Evolutionary conservation across 768 basidiomycete species (phyloP), one percentile per base, ranked within the genome.

Genomic region (Auricularia cornea): DNA sequence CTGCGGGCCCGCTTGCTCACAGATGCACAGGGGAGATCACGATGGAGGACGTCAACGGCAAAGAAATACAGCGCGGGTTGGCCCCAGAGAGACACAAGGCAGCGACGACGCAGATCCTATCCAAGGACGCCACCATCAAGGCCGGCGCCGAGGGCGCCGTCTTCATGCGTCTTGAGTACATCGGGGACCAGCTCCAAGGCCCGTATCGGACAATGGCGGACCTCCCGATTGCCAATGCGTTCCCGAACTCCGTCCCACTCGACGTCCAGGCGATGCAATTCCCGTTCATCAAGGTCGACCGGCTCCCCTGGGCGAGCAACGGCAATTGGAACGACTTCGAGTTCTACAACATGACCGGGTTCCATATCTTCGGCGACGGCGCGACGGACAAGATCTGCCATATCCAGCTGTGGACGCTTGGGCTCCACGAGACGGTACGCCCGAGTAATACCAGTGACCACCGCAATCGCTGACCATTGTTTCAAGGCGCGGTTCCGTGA

Each of bases 321-420:
- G 62, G 65, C 35, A 40, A 64, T 59, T 65, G 61, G 60, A 63
- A 73, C 59, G 69, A 65, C 56, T 65, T 72, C 60, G 70, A 73
- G 59, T 73, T 73, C 62, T 73, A 70, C 66, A 72, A 73, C 63
- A 60, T 68, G 28, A 65, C 66, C 12, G 72, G 72, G 38, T 73
- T 71, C 63, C 68, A 73, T 59, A 67, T 73, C 30, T 72, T 69
- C 67, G 64, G 62, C 40, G 72, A 73, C 61, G 71, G 71, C 59
- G 33, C 68, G 5, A 57, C 67, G 63, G 70, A 68, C 26, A 48
- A 65, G 26, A 60, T 73, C 16, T 64, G 60, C 38, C 72, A 73
- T 51, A 69, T 72, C 23, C 72, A 73, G 54, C 59, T 65, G 28
- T 73, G 72, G 72, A 72, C 72, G n/a, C 57, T 66, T 32, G 70